Percentiles rank a stretch among this genome's conserved stretches.
These are phyloP conservation scores for Backusella morwellensis DNA, from an alignment of 192 early-diverging fungal species.

Conservation along the genomic window DNA sequence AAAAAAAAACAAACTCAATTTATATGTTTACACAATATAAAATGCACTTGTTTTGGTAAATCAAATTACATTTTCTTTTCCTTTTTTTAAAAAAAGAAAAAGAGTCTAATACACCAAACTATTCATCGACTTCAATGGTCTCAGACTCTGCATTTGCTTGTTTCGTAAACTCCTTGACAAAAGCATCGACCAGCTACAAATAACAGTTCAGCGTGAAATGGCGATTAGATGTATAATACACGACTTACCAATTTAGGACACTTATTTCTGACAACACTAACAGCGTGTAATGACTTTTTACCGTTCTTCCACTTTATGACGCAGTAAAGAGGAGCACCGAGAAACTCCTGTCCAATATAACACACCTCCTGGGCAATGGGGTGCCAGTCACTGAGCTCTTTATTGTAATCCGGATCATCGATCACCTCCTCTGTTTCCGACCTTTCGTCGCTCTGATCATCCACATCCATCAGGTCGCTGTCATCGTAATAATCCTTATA, in stretches of 20 bases:
- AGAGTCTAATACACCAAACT: background rate
- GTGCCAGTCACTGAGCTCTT: background rate
- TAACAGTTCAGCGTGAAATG: background rate
- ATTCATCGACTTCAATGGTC: background rate
- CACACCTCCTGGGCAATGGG: background rate
- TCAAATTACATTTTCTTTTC: background rate
- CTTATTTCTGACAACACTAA: background rate
- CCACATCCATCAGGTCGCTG: background rate
- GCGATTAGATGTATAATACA: background rate
- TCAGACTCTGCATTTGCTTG: background rate
- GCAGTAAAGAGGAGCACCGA: background rate
- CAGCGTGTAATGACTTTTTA: background rate
- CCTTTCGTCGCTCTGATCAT: background rate
- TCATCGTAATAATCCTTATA: background rate
- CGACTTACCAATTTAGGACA: slow-evolving; percentile 7
- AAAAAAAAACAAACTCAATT: background rate
- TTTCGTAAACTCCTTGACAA: background rate
- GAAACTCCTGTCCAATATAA: background rate
- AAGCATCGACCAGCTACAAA: background rate
- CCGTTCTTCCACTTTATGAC: background rate
- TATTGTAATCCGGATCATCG: background rate
- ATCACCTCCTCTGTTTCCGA: background rate
- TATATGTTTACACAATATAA: background rate
- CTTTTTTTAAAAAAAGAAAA: background rate
- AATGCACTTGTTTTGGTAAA: background rate